These are phyloP conservation scores for Selenicereus undatus DNA, from an alignment of 148 eudicot genomes.

Conservation along the genomic window DNA sequence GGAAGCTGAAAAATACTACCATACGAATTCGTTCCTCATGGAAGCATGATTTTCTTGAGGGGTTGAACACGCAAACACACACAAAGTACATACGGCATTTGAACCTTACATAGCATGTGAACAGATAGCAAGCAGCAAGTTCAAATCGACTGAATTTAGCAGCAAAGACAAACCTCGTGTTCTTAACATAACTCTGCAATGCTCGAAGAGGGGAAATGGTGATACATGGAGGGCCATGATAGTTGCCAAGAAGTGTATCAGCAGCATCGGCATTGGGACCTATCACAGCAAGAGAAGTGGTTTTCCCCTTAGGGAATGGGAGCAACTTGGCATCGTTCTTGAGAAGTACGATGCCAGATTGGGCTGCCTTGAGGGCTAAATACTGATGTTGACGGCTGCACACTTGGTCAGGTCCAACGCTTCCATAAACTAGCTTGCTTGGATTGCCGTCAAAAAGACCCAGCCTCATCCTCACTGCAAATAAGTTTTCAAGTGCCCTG, in stretches of 20 bases:
- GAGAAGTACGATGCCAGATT: conserved; percentile 64
- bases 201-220: conserved; percentile 47
- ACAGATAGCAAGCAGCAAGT: not conserved
- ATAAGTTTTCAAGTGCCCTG: conserved; percentile 80
- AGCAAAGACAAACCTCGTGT: conserved; percentile 25
- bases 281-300: conserved; percentile 62
- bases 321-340: conserved; percentile 56
- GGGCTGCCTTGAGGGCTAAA: conserved; percentile 78
- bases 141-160: not conserved
- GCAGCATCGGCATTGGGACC: conserved; percentile 70
- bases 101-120: not conserved
- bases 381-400: conserved; percentile 49
- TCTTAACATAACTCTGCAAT: conserved; percentile 41
- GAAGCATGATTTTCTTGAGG: too few relatives aligned
- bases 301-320: conserved; percentile 46
- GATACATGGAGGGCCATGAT: conserved; percentile 70
- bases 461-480: conserved; percentile 65
- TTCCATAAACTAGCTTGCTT: conserved; percentile 35
- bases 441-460: conserved; percentile 79
- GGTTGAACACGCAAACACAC: too few relatives aligned
- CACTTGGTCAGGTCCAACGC: conserved; percentile 46
- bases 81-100: too few relatives aligned
- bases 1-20: not conserved
- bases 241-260: conserved; percentile 60
- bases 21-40: not conserved